These are phyloP conservation scores for Globisporangium echinulatum DNA, from an alignment of 352 stramenopile species.

Conservation along the genomic window DNA sequence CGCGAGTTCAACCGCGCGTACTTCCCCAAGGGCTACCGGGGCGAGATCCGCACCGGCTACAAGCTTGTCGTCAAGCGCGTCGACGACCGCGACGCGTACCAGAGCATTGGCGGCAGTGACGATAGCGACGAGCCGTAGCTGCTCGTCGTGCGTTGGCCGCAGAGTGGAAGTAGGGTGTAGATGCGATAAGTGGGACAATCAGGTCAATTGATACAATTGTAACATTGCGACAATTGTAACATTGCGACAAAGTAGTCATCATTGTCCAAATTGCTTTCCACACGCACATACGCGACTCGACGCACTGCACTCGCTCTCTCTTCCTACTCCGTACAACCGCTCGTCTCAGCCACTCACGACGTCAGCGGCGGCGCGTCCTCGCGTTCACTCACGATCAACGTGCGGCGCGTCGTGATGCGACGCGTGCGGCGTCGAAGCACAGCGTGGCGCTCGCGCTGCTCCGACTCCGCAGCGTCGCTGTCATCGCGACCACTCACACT, in stretches of 20 bases:
- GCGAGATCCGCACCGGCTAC: conserved; percentile 67
- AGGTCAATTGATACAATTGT: not conserved
- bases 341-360: not conserved
- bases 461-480: not conserved
- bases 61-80: conserved; percentile 79
- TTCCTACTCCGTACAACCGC: not conserved
- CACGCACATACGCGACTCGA: not conserved
- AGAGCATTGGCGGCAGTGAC: conserved; percentile 15
- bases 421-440: not conserved
- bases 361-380: not conserved
- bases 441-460: not conserved
- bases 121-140: conserved; percentile 10
- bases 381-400: not conserved
- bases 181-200: not conserved
- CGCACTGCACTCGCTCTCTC: not conserved
- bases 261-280: not conserved
- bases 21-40: conserved; percentile 82
- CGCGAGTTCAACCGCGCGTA: conserved; percentile 82
- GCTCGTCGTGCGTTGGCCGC: not conserved
- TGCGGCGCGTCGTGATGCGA: not conserved
- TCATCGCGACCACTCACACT: not conserved
- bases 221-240: not conserved
- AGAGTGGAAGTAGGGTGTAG: not conserved
- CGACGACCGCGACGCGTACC: conserved; percentile 17
- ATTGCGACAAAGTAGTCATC: not conserved